Evolutionary conservation across 192 early-diverging fungal genomes (phyloP), one percentile per base, ranked within the genome.

Genomic region (Podila minutissima): DNA sequence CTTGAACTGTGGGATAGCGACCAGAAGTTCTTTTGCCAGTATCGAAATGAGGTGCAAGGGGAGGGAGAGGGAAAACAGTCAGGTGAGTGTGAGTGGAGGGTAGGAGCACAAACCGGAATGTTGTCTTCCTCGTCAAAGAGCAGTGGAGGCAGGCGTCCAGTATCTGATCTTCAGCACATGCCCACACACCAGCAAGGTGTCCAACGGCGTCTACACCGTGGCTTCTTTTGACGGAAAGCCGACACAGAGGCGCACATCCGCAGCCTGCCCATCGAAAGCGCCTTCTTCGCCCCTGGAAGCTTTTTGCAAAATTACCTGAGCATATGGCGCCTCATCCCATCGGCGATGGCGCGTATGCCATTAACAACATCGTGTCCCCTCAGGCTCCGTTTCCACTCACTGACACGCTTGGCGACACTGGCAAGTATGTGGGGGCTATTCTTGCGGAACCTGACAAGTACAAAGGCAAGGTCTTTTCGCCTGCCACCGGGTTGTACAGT

Each of bases 361-460:
- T 72, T 26, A 29, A 24, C 15, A 37, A 58, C 24, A 26, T 72
- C 13, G 70, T 72, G 9, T 55, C 61, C 46, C 64, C 64, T 26
- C 46, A 50, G 17, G 49, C 62, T 4, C 28, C 5, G 51, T 53
- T 59, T 41, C 62, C 61, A 2, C 62, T 64, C 24, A 64, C 64
- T 26, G 62, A 63, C 29, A 24, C 32, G 11, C 12, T 53, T 35
- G 19, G 15, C 1, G 62, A 72, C 26, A 37, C 62, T 15, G 70
- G 70, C 24, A 72, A 72, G 37, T 72, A 64, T 19, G 62, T 72
- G 10, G 70, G 70, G 10, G 62, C 70, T 12, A 62, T 71, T 33
- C 69, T 71, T 46, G 69, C 69, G 12, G 69, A 71, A 2, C 41
- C 41, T 46, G 41, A 46, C 13, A 46, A 46, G 13, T 46, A 17